phyloP scores from a whole-genome alignment of 768 basidiomycete genomes.

The Pseudohyphozyma bogoriensis region DNA sequence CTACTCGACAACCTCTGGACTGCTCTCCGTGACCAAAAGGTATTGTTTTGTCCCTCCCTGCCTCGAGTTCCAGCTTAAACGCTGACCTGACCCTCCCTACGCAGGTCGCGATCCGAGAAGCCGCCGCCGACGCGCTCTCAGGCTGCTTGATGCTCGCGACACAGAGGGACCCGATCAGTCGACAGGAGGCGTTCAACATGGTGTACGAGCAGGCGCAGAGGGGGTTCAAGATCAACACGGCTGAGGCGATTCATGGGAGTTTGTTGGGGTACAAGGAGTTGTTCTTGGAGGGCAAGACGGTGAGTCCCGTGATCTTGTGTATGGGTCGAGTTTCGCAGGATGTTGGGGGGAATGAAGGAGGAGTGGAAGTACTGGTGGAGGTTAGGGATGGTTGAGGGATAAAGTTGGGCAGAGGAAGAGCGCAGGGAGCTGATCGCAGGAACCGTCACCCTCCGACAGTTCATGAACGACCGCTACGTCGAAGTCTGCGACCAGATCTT shows the following conservation, averaged over 20 bases:
- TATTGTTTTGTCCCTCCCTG: slow-evolving; percentile 36
- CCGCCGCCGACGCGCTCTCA: slow-evolving; percentile 84
- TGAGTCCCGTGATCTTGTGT: slow-evolving; percentile 43
- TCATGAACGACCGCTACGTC: slow-evolving; percentile 73
- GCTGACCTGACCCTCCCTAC: not conserved
- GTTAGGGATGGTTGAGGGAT: too few relatives aligned
- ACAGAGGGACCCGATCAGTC: slow-evolving; percentile 53
- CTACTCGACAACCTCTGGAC: slow-evolving; percentile 89
- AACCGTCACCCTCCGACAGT: slow-evolving; percentile 44
- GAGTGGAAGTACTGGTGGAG: too few relatives aligned
- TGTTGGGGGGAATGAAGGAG: too few relatives aligned
- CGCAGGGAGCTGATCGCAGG: too few relatives aligned
- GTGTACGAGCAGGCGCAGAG: slow-evolving; percentile 79
- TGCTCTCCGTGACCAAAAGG: slow-evolving; percentile 75
- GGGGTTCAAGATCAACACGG: slow-evolving; percentile 57
- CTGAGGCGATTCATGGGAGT: slow-evolving; percentile 87
- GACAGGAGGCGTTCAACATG: slow-evolving; percentile 54
- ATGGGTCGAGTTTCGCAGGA: too few relatives aligned
- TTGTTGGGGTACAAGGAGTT: slow-evolving; percentile 83
- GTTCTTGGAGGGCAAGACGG: slow-evolving; percentile 86
- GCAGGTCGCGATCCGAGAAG: slow-evolving; percentile 70
- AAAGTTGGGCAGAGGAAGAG: too few relatives aligned
- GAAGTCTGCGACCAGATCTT: slow-evolving; percentile 84
- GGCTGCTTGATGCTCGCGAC: slow-evolving; percentile 80
- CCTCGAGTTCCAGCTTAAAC: not conserved